Conservation (phyloP, 345 rosid genomes). For the Lepidium sativum region DNA sequence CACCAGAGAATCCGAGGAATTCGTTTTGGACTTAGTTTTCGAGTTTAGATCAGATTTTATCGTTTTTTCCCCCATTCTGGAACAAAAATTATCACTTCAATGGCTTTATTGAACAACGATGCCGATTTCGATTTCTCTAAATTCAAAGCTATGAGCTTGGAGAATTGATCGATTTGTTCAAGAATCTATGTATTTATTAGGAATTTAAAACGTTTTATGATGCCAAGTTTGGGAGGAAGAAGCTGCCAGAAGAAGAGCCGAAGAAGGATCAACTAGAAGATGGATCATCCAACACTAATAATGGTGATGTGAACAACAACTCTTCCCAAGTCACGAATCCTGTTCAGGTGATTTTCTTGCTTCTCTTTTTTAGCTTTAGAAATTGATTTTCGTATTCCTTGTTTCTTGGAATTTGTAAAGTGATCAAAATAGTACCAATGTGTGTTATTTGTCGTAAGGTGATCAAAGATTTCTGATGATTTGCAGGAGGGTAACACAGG, state of each 20-base stretch:
- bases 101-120: neutral
- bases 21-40: neutral
- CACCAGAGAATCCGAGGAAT: slow-evolving; percentile 24
- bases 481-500: slow-evolving; percentile 42
- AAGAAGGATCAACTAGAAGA: slow-evolving; percentile 35
- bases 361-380: neutral
- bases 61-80: too few relatives aligned
- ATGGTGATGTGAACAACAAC: neutral
- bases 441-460: neutral
- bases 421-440: neutral
- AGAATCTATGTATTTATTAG: slow-evolving; percentile 37
- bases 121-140: slow-evolving; percentile 6
- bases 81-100: neutral
- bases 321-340: slow-evolving; percentile 49
- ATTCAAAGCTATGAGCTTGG: slow-evolving; percentile 18
- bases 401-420: neutral
- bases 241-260: slow-evolving; percentile 27
- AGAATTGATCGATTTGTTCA: slow-evolving; percentile 22
- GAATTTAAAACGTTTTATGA: slow-evolving; percentile 73
- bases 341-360: slow-evolving; percentile 38
- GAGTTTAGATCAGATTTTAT: neutral
- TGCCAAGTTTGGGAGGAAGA: slow-evolving; percentile 94
- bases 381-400: neutral
- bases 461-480: slow-evolving; percentile 1
- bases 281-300: slow-evolving; percentile 15